A percentile compares a stretch with the other conserved stretches of the same genome.
These are phyloP conservation scores for Oenanthe sinensis DNA, from an alignment of 129 eudicot genomes.

Conservation along the genomic window DNA sequence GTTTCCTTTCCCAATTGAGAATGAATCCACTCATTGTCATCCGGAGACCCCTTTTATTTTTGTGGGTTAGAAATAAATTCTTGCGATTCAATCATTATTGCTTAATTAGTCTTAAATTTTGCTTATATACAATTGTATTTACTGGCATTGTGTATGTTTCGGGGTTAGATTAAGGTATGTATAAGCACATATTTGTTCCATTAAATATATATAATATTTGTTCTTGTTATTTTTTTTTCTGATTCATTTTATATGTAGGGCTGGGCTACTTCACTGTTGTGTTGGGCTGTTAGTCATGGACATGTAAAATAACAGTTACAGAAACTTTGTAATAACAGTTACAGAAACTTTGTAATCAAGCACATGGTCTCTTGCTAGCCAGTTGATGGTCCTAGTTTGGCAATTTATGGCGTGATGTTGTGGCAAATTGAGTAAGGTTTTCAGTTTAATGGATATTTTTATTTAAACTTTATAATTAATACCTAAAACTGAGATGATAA, in stretches of 20 bases:
- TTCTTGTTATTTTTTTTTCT: background rate
- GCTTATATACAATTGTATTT: background rate
- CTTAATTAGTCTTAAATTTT: background rate
- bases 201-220: background rate
- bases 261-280: background rate
- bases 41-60: background rate
- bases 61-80: background rate
- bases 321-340: too few relatives aligned
- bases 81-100: background rate
- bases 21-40: too few relatives aligned
- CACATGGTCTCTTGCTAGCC: background rate
- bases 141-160: background rate
- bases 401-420: background rate
- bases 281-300: background rate
- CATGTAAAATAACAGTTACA: background rate
- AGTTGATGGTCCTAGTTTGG: background rate
- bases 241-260: background rate
- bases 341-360: background rate
- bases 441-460: background rate
- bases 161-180: background rate
- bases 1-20: too few relatives aligned
- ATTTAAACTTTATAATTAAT: too few relatives aligned
- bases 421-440: constrained; percentile 3
- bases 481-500: too few relatives aligned
- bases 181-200: background rate